Percentiles rank a stretch among this genome's conserved stretches.
These are phyloP conservation scores for Chalciporus chontae DNA, from an alignment of 768 basidiomycete species.

Conservation along the genomic window DNA sequence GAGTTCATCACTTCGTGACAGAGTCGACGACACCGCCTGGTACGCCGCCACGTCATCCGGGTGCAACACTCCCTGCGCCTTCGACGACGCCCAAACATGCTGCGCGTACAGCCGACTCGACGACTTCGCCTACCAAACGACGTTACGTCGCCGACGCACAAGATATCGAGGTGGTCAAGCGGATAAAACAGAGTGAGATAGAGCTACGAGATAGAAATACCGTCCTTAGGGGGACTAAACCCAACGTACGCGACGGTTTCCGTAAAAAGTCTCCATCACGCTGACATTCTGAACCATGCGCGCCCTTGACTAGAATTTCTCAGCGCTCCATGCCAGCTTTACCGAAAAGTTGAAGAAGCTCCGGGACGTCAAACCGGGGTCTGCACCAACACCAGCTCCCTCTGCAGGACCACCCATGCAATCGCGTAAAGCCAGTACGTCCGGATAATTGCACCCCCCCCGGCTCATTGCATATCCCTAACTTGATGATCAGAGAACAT, in stretches of 20 bases:
- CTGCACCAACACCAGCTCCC: slow-evolving; percentile 36
- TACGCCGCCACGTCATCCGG: slow-evolving; percentile 41
- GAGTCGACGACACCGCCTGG: slow-evolving; percentile 65
- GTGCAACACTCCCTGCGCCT: slow-evolving; percentile 10
- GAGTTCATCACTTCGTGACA: slow-evolving; percentile 1
- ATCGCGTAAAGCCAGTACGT: slow-evolving; percentile 69
- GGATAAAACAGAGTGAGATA: slow-evolving; percentile 68
- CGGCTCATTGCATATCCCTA: not conserved
- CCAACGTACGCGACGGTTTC: slow-evolving; percentile 55
- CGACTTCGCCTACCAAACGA: slow-evolving; percentile 58
- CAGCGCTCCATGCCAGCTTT: slow-evolving; percentile 59
- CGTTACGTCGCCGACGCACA: slow-evolving; percentile 74
- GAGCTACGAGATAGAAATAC: slow-evolving; percentile 80
- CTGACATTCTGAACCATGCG: not conserved
- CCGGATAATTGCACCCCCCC: not conserved
- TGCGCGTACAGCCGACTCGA: slow-evolving; percentile 24
- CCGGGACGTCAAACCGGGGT: slow-evolving; percentile 60
- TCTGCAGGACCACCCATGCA: slow-evolving; percentile 39
- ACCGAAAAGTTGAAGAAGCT: slow-evolving; percentile 77
- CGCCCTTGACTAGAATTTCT: slow-evolving; percentile 75
- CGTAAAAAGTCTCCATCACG: not conserved
- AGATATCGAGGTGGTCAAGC: slow-evolving; percentile 85
- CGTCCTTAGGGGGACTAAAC: slow-evolving; percentile 78
- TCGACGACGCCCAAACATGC: slow-evolving; percentile 23
- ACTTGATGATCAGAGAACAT: slow-evolving; percentile 48